Percentiles rank a stretch among this genome's conserved stretches.
Conservation (phyloP, 2,329 filamentous ascomycete genomes). For the Talaromyces sp. region DNA sequence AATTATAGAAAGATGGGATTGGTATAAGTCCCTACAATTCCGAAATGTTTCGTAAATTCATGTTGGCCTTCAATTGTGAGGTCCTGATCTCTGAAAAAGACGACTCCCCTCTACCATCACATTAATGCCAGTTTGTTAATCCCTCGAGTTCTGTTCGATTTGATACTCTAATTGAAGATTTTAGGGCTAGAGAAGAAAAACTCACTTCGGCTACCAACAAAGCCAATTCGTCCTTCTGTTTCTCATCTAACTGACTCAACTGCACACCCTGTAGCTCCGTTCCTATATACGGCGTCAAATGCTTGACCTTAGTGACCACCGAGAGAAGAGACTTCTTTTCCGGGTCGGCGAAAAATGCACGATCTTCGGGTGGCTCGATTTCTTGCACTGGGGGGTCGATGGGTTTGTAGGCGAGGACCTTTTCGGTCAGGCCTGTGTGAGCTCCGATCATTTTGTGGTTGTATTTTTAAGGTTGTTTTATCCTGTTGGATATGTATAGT, state of each 20-base stretch:
- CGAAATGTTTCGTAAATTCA: slow-evolving; percentile 7
- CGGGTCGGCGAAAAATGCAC: slow-evolving; percentile 5
- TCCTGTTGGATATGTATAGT: too few species aligned
- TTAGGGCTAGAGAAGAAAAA: too few species aligned
- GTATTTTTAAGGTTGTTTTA: too few species aligned
- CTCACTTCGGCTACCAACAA: slow-evolving; percentile 6
- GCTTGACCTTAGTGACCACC: neutral
- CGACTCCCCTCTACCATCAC: slow-evolving; percentile 2
- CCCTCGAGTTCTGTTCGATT: too few species aligned
- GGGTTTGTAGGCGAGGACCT: slow-evolving; percentile 4
- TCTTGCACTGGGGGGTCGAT: neutral
- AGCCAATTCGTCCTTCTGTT: slow-evolving; percentile 5
- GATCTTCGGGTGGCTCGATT: slow-evolving; percentile 3
- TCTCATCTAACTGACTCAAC: neutral
- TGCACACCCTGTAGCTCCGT: slow-evolving; percentile 5
- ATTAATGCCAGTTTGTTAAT: neutral
- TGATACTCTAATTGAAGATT: too few species aligned
- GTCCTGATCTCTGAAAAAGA: slow-evolving; percentile 8
- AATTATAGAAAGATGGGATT: neutral
- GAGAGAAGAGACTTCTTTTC: neutral
- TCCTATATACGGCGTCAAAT: slow-evolving; percentile 7
- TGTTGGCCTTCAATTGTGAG: slow-evolving; percentile 1
- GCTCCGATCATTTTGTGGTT: neutral
- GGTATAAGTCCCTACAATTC: neutral
- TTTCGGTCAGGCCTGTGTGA: slow-evolving; percentile 1